Evolutionary conservation across 371 early-diverging fungal genomes (phyloP), one percentile per base, ranked within the genome.

Genomic region (Mucor plumbeus): DNA sequence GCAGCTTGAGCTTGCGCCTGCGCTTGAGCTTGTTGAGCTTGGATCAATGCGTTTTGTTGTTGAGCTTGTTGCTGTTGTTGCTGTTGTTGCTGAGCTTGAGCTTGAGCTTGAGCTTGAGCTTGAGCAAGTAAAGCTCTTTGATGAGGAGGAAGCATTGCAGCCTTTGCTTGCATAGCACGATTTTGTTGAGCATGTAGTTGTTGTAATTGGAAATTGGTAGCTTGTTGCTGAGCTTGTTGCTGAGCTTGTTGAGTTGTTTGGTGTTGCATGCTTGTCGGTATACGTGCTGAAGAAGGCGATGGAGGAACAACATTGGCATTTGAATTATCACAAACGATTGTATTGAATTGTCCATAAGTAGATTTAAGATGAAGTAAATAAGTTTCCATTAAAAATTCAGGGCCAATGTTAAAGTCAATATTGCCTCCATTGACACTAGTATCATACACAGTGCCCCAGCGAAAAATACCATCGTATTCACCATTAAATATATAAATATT

Each of bases 351-450:
- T 0, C 83, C 82, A 64, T 86, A 88, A 13, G 79, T 79, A 3
- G 81, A 76, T 63, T 88, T 88, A 15, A 88, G 64, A 59, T 84
- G 83, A 19, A 84, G 72, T 3, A 83, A 69, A 69, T 86, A 88
- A 1, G 83, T 78, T 59, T 88, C 85, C 71, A 86, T 84, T 19
- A 85, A 72, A 59, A 84, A 82, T 48, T 86, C 86, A 39, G 86
- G 85, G 5, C 88, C 88, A 63, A 88, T 70, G 34, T 79, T 77
- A 57, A 88, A 88, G 21, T 81, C 82, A 14, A 85, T 82, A 50
- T 81, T 88, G 13, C 86, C 86, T 31, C 88, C 88, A 69, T 84
- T 76, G 9, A 84, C 67, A 44, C 85, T 83, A 3, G 88, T 86
- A 60, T 86, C 86, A 8, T 72, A 77, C 0, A 75, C 76, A 0